Evolutionary conservation across 805 yeast species (phyloP).

Genomic region (Schwanniomyces vanrijiae): DNA sequence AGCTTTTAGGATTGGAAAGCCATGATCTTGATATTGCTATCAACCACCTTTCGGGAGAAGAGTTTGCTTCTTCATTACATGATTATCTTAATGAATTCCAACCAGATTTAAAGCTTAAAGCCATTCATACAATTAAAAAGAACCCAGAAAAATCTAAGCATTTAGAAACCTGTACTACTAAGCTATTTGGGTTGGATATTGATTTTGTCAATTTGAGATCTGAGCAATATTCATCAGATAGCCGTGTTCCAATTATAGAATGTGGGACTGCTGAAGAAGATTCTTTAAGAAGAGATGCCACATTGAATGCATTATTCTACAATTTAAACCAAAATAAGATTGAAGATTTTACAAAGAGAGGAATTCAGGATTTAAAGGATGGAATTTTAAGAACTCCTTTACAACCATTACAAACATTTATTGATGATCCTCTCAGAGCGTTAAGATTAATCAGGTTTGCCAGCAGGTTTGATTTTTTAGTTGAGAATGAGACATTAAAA

Average conservation of each 20-base stretch:
- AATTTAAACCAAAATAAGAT: constrained; percentile 66
- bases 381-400: constrained; percentile 88
- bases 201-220: constrained; percentile 92
- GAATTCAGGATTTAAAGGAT: constrained; percentile 65
- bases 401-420: constrained; percentile 78
- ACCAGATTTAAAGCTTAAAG: constrained; percentile 26
- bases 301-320: constrained; percentile 88
- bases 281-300: constrained; percentile 92
- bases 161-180: constrained; percentile 93
- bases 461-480: constrained; percentile 64
- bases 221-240: constrained; percentile 79
- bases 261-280: constrained; percentile 93
- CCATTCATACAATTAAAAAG: constrained; percentile 78
- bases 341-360: constrained; percentile 83
- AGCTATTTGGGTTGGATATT: constrained; percentile 76
- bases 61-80: constrained; percentile 70
- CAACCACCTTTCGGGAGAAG: constrained; percentile 80
- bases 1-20: constrained; percentile 73
- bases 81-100: constrained; percentile 40
- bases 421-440: constrained; percentile 93
- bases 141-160: constrained; percentile 97
- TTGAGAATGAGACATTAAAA: constrained; percentile 56
- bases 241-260: constrained; percentile 80
- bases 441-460: constrained; percentile 86
- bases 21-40: constrained; percentile 93